Evolutionary conservation across 176 grass and related monocot species (phyloP).

Genomic region (Cenchrus americanus): DNA sequence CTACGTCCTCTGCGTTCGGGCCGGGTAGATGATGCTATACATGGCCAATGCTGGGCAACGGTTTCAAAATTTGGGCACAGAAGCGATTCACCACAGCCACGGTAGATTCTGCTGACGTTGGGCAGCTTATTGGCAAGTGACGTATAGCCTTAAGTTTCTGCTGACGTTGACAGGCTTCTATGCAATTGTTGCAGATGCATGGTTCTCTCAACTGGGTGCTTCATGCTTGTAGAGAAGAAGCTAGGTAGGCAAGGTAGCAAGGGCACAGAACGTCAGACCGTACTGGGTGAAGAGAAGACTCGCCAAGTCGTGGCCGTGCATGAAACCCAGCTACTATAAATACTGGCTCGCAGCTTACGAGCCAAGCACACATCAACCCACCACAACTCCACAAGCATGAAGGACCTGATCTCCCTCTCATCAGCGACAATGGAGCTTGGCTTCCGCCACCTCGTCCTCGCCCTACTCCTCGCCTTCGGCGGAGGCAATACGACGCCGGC

Average conservation of each 20-base stretch:
- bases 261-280: neutral
- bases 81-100: too few relatives aligned
- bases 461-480: conserved; percentile 16
- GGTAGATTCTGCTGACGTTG: neutral
- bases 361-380: neutral
- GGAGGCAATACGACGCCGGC: neutral
- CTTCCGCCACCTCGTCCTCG: neutral
- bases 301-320: neutral
- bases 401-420: too few relatives aligned
- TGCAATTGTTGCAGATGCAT: neutral
- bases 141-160: neutral
- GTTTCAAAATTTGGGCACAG: too few relatives aligned
- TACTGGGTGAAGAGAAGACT: neutral
- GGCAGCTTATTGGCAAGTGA: neutral
- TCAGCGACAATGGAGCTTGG: conserved; percentile 24
- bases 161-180: neutral
- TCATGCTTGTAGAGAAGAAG: too few relatives aligned
- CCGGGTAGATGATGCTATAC: too few relatives aligned
- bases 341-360: neutral
- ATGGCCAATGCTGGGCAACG: too few relatives aligned
- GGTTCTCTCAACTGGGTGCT: neutral
- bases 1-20: too few relatives aligned
- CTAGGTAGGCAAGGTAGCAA: too few relatives aligned
- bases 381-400: neutral
- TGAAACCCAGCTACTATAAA: conserved; percentile 2